Evolutionary conservation across 2,329 filamentous ascomycete genomes (phyloP), one percentile per base, ranked within the genome.

Genomic region (Triangularia verruculosa): DNA sequence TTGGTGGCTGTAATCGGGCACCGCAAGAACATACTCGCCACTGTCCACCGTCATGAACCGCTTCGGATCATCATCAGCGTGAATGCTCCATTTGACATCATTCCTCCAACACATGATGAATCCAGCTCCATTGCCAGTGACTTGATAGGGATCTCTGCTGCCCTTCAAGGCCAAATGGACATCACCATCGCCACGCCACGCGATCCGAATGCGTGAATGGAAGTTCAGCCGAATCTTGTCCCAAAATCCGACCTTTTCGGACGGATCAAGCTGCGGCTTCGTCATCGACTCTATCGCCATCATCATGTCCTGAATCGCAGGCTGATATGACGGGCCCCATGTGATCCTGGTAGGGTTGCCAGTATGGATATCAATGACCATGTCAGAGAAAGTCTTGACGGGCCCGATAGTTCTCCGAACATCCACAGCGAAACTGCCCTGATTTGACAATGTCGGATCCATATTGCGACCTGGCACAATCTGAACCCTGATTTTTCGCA

Each of bases 271-370:
- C 67, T 94, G 93, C 7, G 94, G 92, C 74, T 99, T 99, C 0
- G 94, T 97, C 74, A 99, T 98, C 2, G 91, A 94, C 77, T 99
- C 95, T 66, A 99, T 91, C 25, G 93, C 93, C 85, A 98, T 97
- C 95, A 99, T 99, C 90, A 98, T 97, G 73, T 99, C 96, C 75
- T 99, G 95, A 57, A 99, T 94, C 1, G 94, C 94, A 27, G 96
- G 95, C 73, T 99, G 96, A 72, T 98, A 99, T 1, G 93, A 97
- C 54, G 95, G 93, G 7, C 93, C 93, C 96, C 95, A 99, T 0
- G 94, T 97, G 60, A 99, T 94, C 53, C 91, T 88, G 0, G 95
- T 99, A 1, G 96, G 92, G 64, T 94, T 86, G 61, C 89, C 90
- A 1, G 94, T 97, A 75, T 98, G 97, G 75, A 99, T 93, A 67